Conservation (phyloP, 2,329 filamentous ascomycete species). For the Penicillium oxalicum region DNA sequence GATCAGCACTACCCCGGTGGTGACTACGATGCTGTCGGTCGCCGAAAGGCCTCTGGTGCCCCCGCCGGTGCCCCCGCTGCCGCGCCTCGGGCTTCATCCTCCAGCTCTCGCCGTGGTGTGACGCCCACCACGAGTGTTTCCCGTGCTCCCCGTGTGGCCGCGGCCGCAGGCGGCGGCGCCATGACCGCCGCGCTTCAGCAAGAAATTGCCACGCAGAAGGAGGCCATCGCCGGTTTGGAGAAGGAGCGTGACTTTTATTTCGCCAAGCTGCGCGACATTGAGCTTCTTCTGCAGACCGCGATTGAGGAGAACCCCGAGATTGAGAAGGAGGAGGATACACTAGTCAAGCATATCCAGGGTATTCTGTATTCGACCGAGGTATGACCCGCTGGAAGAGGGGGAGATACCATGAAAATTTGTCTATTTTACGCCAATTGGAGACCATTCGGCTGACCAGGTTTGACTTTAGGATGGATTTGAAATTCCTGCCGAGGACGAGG, state of each 20-base stretch:
- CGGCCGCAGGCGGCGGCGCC: constrained; percentile 43
- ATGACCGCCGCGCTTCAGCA: constrained; percentile 67
- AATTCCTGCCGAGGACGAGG: constrained; percentile 64
- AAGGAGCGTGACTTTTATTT: constrained; percentile 99
- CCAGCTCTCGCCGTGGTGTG: constrained; percentile 50
- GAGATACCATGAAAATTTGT: background rate
- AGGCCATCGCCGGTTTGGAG: constrained; percentile 90
- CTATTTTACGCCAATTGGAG: no score
- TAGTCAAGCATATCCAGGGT: constrained; percentile 92
- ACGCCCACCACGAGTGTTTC: constrained; percentile 55
- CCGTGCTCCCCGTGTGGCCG: constrained; percentile 41
- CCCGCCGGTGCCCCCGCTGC: constrained; percentile 38
- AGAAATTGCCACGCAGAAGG: constrained; percentile 85
- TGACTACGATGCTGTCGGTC: constrained; percentile 84
- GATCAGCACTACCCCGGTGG: constrained; percentile 96
- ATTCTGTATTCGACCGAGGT: constrained; percentile 96
- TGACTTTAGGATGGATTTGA: constrained; percentile 57
- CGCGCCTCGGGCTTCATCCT: constrained; percentile 40
- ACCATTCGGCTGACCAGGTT: background rate
- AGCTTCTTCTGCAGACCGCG: constrained; percentile 86
- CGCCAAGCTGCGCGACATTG: constrained; percentile 95
- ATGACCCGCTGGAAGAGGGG: constrained; percentile 3
- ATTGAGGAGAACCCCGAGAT: constrained; percentile 88
- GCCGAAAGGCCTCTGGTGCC: constrained; percentile 71
- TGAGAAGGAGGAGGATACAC: constrained; percentile 85